Percentiles rank a stretch among this genome's conserved stretches.
Conservation (phyloP, 768 basidiomycete species). For the Leccinellum luteum region DNA sequence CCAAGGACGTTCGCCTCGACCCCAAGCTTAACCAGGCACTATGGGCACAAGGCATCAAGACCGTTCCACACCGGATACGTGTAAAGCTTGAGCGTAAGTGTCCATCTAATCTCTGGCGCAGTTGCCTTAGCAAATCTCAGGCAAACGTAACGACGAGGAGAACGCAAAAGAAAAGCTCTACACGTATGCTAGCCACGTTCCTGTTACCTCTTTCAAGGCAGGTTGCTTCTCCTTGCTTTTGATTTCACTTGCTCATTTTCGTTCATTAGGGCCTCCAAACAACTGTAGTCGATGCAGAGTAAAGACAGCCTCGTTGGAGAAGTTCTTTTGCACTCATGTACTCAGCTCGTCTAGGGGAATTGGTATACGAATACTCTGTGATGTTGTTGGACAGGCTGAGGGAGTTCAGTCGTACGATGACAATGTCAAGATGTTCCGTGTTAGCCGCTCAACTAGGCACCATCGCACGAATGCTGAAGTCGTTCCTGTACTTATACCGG, state of each 20-base stretch:
- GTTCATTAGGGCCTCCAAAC: slow-evolving; percentile 76
- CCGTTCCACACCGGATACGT: slow-evolving; percentile 86
- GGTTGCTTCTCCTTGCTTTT: slow-evolving; percentile 21
- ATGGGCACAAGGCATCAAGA: slow-evolving; percentile 93
- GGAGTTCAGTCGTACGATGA: no score
- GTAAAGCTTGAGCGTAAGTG: slow-evolving; percentile 90
- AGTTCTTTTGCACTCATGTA: slow-evolving; percentile 15
- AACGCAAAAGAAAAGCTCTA: slow-evolving; percentile 97
- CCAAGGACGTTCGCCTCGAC: slow-evolving; percentile 89
- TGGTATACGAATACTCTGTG: no score
- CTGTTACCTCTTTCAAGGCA: slow-evolving; percentile 83
- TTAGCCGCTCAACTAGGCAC: no score
- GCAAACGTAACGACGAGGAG: slow-evolving; percentile 99
- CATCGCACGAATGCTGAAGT: no score
- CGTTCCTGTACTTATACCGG: no score
- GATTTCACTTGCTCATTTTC: slow-evolving; percentile 5
- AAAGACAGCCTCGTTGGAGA: slow-evolving; percentile 23
- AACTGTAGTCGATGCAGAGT: slow-evolving; percentile 78
- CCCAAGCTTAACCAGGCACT: slow-evolving; percentile 95
- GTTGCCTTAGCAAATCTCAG: slow-evolving; percentile 36
- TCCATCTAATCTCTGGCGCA: neutral
- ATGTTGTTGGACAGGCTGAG: no score
- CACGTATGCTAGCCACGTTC: slow-evolving; percentile 84
- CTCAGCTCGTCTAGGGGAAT: slow-evolving; percentile 9
- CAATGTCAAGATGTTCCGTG: no score